phyloP scores from a whole-genome alignment of 345 rosid species.

The Trapa bicornis region DNA sequence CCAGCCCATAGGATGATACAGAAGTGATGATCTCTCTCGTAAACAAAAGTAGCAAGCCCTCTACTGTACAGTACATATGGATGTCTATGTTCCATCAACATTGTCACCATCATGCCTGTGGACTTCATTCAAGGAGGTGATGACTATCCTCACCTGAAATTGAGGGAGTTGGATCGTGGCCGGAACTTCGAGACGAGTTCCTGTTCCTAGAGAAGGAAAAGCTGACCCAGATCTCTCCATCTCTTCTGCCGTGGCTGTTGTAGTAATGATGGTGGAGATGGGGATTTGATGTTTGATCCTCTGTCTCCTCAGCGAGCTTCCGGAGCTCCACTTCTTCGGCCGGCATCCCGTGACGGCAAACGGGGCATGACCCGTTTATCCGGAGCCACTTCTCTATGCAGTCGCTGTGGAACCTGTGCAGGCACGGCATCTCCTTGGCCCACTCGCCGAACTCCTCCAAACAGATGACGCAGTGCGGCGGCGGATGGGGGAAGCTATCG shows the following conservation, averaged over 20 bases:
- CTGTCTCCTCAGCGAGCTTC: not conserved
- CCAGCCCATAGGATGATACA: no score
- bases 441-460: constrained; percentile 49
- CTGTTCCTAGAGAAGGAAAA: constrained; percentile 21
- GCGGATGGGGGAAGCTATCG: constrained; percentile 7
- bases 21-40: no score
- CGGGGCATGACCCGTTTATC: constrained; percentile 72
- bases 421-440: constrained; percentile 71
- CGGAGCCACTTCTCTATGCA: constrained; percentile 71
- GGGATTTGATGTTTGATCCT: not conserved
- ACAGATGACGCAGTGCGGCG: constrained; percentile 40
- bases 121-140: not conserved
- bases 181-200: not conserved
- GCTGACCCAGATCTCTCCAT: constrained; percentile 48
- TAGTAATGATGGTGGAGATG: no score
- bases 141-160: not conserved
- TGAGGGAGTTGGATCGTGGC: not conserved
- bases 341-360: constrained; percentile 72
- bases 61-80: no score
- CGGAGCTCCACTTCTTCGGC: constrained; percentile 30
- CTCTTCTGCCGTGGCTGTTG: constrained; percentile 5
- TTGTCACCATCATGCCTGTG: no score
- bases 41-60: no score
- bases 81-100: no score
- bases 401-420: constrained; percentile 56